A percentile compares a stretch with the other conserved stretches of the same genome.
phyloP scores from a whole-genome alignment of 345 rosid species.

The Tarenaya hassleriana region DNA sequence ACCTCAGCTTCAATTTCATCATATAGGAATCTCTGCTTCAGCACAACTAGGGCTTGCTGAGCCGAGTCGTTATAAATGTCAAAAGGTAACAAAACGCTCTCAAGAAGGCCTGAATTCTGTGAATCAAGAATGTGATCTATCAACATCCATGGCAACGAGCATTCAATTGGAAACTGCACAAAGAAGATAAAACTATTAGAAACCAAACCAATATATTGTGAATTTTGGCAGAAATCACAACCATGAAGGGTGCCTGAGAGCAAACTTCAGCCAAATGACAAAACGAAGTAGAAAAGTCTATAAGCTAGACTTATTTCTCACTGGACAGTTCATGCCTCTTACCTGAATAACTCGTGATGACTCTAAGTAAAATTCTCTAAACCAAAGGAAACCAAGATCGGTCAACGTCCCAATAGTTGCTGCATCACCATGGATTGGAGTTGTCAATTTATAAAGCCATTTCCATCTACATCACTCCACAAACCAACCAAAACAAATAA shows the following conservation, averaged over 20 bases:
- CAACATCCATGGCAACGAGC: conserved; percentile 99
- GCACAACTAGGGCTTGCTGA: conserved; percentile 81
- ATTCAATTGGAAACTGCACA: conserved; percentile 87
- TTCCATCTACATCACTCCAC: conserved; percentile 1
- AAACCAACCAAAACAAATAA: conserved; percentile 3
- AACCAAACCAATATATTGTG: neutral
- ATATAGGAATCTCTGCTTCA: conserved; percentile 92
- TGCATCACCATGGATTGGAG: conserved; percentile 41
- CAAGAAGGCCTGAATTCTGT: conserved; percentile 78
- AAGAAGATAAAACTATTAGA: conserved; percentile 8
- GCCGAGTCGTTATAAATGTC: conserved; percentile 98
- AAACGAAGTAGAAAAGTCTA: conserved; percentile 6
- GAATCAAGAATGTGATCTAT: conserved; percentile 81
- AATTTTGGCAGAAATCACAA: neutral
- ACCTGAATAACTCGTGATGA: conserved; percentile 99
- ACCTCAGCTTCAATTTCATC: conserved; percentile 99
- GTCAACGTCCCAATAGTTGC: conserved; percentile 73
- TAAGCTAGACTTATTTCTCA: neutral
- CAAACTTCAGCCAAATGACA: conserved; percentile 13
- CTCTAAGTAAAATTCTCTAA: conserved; percentile 97
- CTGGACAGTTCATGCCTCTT: conserved; percentile 5
- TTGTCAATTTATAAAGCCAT: conserved; percentile 17
- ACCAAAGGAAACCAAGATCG: conserved; percentile 98
- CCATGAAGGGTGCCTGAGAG: conserved; percentile 5
- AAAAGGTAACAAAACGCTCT: conserved; percentile 87